Evolutionary conservation across 441 rosid genomes (phyloP).

Genomic region (Capsella rubella): DNA sequence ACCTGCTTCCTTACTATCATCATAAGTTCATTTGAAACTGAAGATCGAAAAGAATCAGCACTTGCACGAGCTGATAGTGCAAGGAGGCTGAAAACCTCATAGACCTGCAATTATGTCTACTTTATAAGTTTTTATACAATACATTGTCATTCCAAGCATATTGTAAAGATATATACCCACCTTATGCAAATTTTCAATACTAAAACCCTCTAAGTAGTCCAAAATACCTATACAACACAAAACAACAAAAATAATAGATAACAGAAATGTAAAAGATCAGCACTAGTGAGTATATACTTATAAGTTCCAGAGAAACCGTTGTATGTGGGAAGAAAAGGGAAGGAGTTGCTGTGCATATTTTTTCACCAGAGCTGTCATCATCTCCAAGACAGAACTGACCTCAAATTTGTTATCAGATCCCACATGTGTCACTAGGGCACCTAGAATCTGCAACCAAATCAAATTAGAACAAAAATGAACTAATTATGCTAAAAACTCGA

Average conservation of each 20-base stretch:
- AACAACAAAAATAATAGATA: slow-evolving; percentile 21
- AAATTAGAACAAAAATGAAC: slow-evolving; percentile 30
- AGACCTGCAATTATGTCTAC: slow-evolving; percentile 57
- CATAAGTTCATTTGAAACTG: slow-evolving; percentile 77
- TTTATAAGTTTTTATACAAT: slow-evolving; percentile 34
- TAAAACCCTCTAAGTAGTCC: slow-evolving; percentile 92
- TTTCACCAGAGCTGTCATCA: slow-evolving; percentile 65
- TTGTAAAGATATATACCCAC: slow-evolving; percentile 45
- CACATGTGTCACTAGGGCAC: slow-evolving; percentile 83
- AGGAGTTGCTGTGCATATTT: slow-evolving; percentile 66
- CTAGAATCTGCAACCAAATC: slow-evolving; percentile 66
- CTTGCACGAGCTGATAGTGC: slow-evolving; percentile 59
- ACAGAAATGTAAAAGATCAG: slow-evolving; percentile 17
- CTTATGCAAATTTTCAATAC: slow-evolving; percentile 74
- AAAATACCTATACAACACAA: slow-evolving; percentile 64
- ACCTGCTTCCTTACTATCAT: slow-evolving; percentile 92
- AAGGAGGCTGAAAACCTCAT: slow-evolving; percentile 78
- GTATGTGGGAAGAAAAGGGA: slow-evolving; percentile 77
- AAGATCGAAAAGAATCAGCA: slow-evolving; percentile 58
- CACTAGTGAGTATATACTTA: slow-evolving; percentile 5
- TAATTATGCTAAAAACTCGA: neutral
- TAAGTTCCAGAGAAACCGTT: slow-evolving; percentile 56
- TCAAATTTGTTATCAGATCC: slow-evolving; percentile 80
- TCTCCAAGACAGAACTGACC: slow-evolving; percentile 78
- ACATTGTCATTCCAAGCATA: slow-evolving; percentile 32